Conservation (phyloP, 2,329 filamentous ascomycete species). For the Aspergillus viridinutans region DNA sequence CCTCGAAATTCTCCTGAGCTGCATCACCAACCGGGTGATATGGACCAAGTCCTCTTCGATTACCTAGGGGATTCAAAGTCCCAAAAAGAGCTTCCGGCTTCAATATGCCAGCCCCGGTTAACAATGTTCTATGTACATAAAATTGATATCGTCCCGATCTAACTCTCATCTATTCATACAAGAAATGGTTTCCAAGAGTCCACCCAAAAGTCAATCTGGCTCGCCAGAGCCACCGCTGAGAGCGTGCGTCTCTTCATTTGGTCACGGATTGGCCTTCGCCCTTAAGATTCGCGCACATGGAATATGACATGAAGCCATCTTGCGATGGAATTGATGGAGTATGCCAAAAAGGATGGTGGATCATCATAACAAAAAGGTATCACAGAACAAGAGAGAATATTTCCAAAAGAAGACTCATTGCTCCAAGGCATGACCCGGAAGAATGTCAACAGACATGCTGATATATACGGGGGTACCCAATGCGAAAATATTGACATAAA, state of each 20-base stretch:
- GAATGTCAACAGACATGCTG: neutral
- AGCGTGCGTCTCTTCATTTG: neutral
- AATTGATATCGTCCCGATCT: neutral
- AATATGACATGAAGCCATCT: neutral
- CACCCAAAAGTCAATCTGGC: neutral
- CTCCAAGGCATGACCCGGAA: neutral
- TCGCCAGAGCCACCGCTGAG: neutral
- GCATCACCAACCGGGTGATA: neutral
- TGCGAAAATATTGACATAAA: neutral
- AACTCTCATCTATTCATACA: slow-evolving; percentile 5
- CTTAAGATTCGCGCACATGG: neutral
- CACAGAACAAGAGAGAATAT: slow-evolving; percentile 7
- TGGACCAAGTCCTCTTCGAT: neutral
- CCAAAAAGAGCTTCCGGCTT: neutral
- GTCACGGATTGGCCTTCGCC: neutral
- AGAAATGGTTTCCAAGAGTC: slow-evolving; percentile 7
- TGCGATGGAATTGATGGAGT: neutral
- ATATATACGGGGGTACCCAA: slow-evolving; percentile 1
- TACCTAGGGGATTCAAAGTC: neutral
- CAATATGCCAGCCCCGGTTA: neutral
- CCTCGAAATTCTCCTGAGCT: slow-evolving; percentile 43
- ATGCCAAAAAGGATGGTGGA: neutral
- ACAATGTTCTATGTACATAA: neutral
- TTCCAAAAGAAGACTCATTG: slow-evolving; percentile 3
- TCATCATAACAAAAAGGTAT: slow-evolving; percentile 15